phyloP scores from a whole-genome alignment of 495 filamentous ascomycete genomes.

The Podospora didyma region DNA sequence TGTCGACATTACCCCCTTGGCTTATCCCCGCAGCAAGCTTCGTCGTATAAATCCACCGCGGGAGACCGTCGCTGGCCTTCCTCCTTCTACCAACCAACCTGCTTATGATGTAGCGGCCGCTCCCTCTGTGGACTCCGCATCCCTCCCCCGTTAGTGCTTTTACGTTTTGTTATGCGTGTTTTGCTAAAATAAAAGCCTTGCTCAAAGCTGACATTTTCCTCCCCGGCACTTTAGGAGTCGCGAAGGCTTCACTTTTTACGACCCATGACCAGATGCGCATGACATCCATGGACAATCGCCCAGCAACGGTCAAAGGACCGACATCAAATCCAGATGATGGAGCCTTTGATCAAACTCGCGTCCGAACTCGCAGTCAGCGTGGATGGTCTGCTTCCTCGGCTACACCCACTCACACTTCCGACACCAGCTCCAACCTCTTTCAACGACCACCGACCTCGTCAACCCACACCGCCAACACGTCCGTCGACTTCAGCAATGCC shows the following conservation, averaged over 20 bases:
- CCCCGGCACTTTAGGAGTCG: background rate
- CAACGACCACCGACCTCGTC: slow-evolving; percentile 29
- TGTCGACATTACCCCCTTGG: slow-evolving; percentile 12
- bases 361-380: slow-evolving; percentile 32
- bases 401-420: slow-evolving; percentile 30
- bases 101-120: background rate
- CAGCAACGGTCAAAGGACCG: no score
- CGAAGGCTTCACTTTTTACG: background rate
- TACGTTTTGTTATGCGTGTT: background rate
- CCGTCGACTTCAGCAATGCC: slow-evolving; percentile 32
- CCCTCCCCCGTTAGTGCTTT: slow-evolving; percentile 17
- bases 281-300: background rate
- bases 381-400: slow-evolving; percentile 40
- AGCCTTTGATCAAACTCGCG: slow-evolving; percentile 19
- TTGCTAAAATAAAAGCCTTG: background rate
- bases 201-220: background rate
- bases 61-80: background rate
- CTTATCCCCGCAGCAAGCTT: slow-evolving; percentile 12
- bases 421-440: slow-evolving; percentile 36
- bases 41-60: background rate
- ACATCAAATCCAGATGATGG: slow-evolving; percentile 1
- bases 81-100: background rate
- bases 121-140: slow-evolving; percentile 2
- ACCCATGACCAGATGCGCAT: background rate
- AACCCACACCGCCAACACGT: slow-evolving; percentile 40